Base-by-base conservation (phyloP, 352 stramenopile genomes). In the Phytophthora sansomeana region DNA sequence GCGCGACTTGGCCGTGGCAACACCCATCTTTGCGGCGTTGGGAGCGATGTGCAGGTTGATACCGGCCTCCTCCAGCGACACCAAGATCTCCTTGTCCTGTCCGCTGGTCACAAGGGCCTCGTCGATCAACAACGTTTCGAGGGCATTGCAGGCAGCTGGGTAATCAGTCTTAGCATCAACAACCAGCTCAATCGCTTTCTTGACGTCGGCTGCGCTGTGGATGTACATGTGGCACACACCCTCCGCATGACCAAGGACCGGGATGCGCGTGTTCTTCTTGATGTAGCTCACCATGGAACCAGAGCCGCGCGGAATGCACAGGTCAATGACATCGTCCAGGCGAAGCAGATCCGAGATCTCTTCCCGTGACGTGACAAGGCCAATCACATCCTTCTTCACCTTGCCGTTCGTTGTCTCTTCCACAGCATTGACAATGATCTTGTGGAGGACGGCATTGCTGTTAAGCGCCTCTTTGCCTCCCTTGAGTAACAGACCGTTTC, bases 201-300 rank as follows among this genome's bases (percentile, higher is more conserved):
- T 79, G 14, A 96, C 56, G 55, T 96, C 82, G 14, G 97, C 97
- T 3, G 83, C 90, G 44, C 77, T 78, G 77, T 99, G 93, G 57
- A 99, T 87, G 81, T 98, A 99, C 67, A 99, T 96, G 86, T 99
- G 96, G 75, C 98, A 99, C 41, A 99, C 95, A 44, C 98, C 98
- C 62, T 99, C 97, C 3, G 97, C 96, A 77, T 99, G 98, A 24
- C 97, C 97, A 10, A 99, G 87, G 30, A 99, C 98, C 2, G 97
- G 98, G 55, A 99, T 99, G 28, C 92, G 85, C 30, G 97, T 99
- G 76, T 96, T 97, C 55, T 94, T 92, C 82, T 99, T 99, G 76
- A 99, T 99, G 77, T 97, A 93, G 29, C 89, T 96, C 29, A 99
- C 97, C 62, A 99, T 95, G 11, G 80, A 81, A 61, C 97, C 97